Evolutionary conservation across 257 asterid genomes (phyloP).

Genomic region (Thymus quinquecostatus): DNA sequence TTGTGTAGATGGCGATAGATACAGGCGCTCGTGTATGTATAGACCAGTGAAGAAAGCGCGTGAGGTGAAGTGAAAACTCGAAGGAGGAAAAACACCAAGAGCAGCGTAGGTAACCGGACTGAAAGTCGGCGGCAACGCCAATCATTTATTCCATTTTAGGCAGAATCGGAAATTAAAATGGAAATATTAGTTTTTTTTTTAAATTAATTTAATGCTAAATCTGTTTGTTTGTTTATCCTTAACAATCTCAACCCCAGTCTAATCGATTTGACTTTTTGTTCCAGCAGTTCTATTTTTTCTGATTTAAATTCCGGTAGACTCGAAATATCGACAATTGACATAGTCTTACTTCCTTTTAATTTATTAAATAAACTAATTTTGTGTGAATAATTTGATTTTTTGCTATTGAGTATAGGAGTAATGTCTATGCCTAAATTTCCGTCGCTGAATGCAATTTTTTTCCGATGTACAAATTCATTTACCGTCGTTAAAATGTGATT

Average conservation of each 20-base stretch:
- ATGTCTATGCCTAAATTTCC: too few species aligned
- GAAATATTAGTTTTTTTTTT: neutral
- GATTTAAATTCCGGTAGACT: neutral
- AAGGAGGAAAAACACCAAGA: neutral
- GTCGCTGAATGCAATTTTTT: too few species aligned
- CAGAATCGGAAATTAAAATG: neutral
- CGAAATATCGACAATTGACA: neutral
- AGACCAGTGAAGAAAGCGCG: neutral
- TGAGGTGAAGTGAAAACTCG: neutral
- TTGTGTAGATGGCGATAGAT: conserved; percentile 36
- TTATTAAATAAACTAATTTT: too few species aligned
- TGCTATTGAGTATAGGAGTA: too few species aligned
- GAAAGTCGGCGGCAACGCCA: conserved; percentile 10
- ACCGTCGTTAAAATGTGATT: too few species aligned
- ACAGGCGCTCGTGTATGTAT: conserved; percentile 27
- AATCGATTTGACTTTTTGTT: conserved; percentile 1
- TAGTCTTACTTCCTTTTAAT: neutral
- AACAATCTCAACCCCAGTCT: neutral
- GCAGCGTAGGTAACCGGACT: conserved; percentile 22
- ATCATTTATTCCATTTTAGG: neutral
- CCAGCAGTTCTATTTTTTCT: neutral
- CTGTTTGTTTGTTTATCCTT: neutral
- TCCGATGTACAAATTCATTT: too few species aligned
- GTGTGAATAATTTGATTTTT: neutral
- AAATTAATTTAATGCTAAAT: neutral